phyloP scores from a whole-genome alignment of 192 early-diverging fungal genomes.

The Kickxella alabastrina region DNA sequence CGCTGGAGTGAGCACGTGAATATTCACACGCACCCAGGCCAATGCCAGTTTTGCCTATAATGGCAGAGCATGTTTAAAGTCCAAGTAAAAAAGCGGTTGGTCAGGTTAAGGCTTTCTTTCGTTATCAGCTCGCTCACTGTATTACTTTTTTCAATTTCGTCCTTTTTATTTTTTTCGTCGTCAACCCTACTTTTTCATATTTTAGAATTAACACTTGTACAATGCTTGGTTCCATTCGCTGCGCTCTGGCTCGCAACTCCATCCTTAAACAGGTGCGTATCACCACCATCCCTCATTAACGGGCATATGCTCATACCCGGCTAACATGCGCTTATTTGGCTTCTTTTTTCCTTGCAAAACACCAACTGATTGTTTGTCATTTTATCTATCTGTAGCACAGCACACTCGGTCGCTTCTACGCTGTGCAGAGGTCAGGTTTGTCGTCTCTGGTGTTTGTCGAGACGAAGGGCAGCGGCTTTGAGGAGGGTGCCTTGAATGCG shows the following conservation, averaged over 20 bases:
- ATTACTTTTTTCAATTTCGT: background rate
- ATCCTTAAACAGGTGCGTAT: constrained; percentile 2
- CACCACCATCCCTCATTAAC: too few relatives aligned
- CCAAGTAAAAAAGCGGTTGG: too few relatives aligned
- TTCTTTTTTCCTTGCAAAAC: too few relatives aligned
- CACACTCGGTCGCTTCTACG: constrained; percentile 17
- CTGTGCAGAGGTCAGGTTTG: constrained; percentile 18
- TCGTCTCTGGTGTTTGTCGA: constrained; percentile 88
- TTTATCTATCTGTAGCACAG: background rate
- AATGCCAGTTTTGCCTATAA: background rate
- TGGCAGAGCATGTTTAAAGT: too few relatives aligned
- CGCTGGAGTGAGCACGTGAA: too few relatives aligned
- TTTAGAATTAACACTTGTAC: too few relatives aligned
- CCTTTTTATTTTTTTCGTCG: background rate
- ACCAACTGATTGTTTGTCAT: too few relatives aligned
- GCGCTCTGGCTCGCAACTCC: constrained; percentile 1
- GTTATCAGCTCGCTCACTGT: too few relatives aligned
- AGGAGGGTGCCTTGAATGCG: constrained; percentile 77
- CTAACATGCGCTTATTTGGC: too few relatives aligned
- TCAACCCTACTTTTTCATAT: background rate
- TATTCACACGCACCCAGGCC: too few relatives aligned
- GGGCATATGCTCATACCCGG: too few relatives aligned
- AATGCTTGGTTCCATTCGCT: constrained; percentile 25
- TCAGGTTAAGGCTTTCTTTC: background rate
- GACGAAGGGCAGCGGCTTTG: constrained; percentile 72